Evolutionary conservation across 306 rosid species (phyloP).

Genomic region (Inga laurina): DNA sequence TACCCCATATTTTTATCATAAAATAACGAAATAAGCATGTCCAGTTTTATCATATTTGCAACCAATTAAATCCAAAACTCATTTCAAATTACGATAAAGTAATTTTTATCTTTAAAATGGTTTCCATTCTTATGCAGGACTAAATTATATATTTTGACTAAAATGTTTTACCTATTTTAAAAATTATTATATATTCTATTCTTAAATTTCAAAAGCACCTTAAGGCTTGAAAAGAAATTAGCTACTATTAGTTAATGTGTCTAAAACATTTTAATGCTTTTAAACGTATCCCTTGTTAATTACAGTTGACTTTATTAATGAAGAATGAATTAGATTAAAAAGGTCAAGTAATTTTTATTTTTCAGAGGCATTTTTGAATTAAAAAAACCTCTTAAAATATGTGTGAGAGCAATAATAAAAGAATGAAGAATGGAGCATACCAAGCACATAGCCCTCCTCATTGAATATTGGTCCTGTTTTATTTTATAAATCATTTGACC

Average conservation of each 20-base stretch:
- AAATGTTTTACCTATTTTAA: too few species aligned
- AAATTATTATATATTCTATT: not conserved
- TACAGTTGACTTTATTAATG: too few species aligned
- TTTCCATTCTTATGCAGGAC: not conserved
- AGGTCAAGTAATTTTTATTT: too few species aligned
- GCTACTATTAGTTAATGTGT: too few species aligned
- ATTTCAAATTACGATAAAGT: not conserved
- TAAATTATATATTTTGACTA: not conserved
- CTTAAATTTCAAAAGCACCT: not conserved
- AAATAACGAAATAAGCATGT: not conserved
- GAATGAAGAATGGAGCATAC: not conserved
- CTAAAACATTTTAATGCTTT: too few species aligned
- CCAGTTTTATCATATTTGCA: not conserved
- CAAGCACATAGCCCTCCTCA: not conserved
- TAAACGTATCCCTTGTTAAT: too few species aligned
- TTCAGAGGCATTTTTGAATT: too few species aligned
- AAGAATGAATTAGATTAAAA: too few species aligned
- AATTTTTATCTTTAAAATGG: not conserved
- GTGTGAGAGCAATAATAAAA: not conserved
- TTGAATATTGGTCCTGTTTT: not conserved
- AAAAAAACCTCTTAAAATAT: too few species aligned
- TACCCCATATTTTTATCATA: not conserved
- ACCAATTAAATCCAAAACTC: not conserved
- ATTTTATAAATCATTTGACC: not conserved
- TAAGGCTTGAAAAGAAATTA: too few species aligned